Base-by-base conservation (phyloP, 1,284 basidiomycete species). In the Caloboletus firmus region DNA sequence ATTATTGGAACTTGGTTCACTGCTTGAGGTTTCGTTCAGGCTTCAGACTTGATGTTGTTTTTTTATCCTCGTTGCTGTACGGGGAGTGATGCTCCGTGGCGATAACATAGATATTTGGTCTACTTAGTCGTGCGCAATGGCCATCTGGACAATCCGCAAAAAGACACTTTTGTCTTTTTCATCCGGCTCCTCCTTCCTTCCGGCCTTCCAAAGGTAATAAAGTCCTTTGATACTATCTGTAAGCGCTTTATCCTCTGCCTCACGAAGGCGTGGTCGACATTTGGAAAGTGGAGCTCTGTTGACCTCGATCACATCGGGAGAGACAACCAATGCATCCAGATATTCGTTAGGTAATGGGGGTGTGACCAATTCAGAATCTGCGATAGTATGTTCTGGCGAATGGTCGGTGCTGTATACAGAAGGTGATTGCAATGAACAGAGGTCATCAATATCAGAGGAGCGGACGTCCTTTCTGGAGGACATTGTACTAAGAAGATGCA, bases 161-260 rank as follows among this genome's bases (percentile, higher is more conserved):
- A 68, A 68, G 28, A 41, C 32, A 15, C 26, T 54, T 13, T 46
- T 60, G 32, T 62, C 64, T 10, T 56, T 58, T 26, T 52, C 56
- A 9, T 48, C 57, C 0, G 32, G 20, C 15, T 56, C 56, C 26
- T 54, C 65, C 48, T 55, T 62, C 45, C 53, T 59, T 31, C 65
- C 63, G 1, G 57, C 52, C 49, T 59, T 68, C 66, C 66, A 68
- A 22, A 68, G 69, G 36, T 54, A 55, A 61, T 74, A 53, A 55
- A 73, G 51, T 46, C 74, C 54, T 60, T 66, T 71, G 63, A 74
- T 59, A 53, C 73, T 59, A 57, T 74, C 58, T 4, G 63, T 59
- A 15, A 62, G 52, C 13, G 61, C 59, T 34, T 47, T 58, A 32
- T 64, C 61, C 41, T 59, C 58, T 35, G 55, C 45, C 22, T 41